Evolutionary conservation across 1,139 yeast genomes (phyloP).

Genomic region (Candida glucosophila): DNA sequence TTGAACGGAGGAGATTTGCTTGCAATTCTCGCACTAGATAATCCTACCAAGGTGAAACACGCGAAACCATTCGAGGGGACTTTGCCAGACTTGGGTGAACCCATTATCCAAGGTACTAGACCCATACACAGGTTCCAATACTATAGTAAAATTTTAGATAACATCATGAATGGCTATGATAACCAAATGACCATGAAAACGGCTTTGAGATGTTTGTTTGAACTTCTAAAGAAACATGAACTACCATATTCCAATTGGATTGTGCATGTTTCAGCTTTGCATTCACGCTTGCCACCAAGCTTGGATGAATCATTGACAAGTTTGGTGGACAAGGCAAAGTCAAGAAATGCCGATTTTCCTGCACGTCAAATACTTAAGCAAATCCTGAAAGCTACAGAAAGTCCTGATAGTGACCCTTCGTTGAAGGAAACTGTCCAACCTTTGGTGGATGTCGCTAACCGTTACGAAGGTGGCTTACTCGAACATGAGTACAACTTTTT

Average conservation of each 20-base stretch:
- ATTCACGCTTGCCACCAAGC: slow-evolving; percentile 76
- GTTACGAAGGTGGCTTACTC: slow-evolving; percentile 66
- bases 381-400: slow-evolving; percentile 44
- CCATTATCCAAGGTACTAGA: slow-evolving; percentile 74
- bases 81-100: slow-evolving; percentile 80
- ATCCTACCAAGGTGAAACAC: slow-evolving; percentile 94
- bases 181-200: slow-evolving; percentile 89
- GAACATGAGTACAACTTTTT: slow-evolving; percentile 80
- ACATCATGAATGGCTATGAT: slow-evolving; percentile 85
- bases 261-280: slow-evolving; percentile 79
- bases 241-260: slow-evolving; percentile 94
- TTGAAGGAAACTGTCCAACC: slow-evolving; percentile 63
- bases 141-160: slow-evolving; percentile 51
- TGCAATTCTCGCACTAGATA: slow-evolving; percentile 90
- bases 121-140: slow-evolving; percentile 68
- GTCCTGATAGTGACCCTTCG: slow-evolving; percentile 40
- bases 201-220: slow-evolving; percentile 65
- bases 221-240: slow-evolving; percentile 66
- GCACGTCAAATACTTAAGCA: slow-evolving; percentile 69
- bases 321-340: slow-evolving; percentile 58
- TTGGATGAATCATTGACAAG: slow-evolving; percentile 61
- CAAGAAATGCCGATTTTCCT: slow-evolving; percentile 82
- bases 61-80: slow-evolving; percentile 95
- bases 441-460: slow-evolving; percentile 56
- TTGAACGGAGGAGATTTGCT: slow-evolving; percentile 93